These are phyloP conservation scores for Scheffersomyces ergatensis DNA, from an alignment of 805 yeast species.

Conservation along the genomic window DNA sequence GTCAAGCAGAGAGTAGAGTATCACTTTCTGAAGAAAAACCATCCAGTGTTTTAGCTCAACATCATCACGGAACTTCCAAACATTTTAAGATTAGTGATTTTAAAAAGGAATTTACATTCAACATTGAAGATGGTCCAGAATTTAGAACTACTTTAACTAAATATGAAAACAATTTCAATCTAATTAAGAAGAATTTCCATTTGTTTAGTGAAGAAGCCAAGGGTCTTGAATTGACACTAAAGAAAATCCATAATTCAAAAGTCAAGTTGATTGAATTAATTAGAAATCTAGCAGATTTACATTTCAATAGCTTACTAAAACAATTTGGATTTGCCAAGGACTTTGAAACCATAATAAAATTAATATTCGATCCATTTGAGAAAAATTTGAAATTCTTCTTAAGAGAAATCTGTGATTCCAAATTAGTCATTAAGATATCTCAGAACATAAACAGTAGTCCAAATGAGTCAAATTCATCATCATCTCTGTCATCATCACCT, in stretches of 20 bases:
- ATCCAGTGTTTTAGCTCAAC: not conserved
- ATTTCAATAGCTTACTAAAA: conserved; percentile 21
- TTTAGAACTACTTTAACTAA: conserved; percentile 29
- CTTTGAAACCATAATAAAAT: conserved; percentile 20
- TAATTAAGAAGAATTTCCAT: conserved; percentile 20
- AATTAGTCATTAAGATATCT: conserved; percentile 25
- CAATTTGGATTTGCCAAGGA: conserved; percentile 22
- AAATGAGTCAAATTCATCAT: not conserved
- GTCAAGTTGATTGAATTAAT: conserved; percentile 21
- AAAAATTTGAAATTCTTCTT: conserved; percentile 25
- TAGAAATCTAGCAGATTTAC: conserved; percentile 15
- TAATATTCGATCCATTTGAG: conserved; percentile 32
- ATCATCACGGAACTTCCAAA: conserved; percentile 3
- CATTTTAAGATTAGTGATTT: conserved; percentile 14
- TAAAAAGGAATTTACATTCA: conserved; percentile 30
- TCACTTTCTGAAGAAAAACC: not conserved
- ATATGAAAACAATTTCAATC: conserved; percentile 31
- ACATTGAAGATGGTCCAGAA: conserved; percentile 44
- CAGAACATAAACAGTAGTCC: conserved; percentile 5
- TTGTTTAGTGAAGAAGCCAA: conserved; percentile 30
- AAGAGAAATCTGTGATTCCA: conserved; percentile 25
- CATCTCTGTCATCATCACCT: not conserved
- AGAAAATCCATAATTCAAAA: conserved; percentile 16
- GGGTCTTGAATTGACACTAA: conserved; percentile 23
- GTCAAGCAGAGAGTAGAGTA: not conserved